Percentiles rank a stretch among this genome's conserved stretches.
Evolutionary conservation across 352 stramenopile genomes (phyloP).

Genomic region (Globisporangium spiculum): DNA sequence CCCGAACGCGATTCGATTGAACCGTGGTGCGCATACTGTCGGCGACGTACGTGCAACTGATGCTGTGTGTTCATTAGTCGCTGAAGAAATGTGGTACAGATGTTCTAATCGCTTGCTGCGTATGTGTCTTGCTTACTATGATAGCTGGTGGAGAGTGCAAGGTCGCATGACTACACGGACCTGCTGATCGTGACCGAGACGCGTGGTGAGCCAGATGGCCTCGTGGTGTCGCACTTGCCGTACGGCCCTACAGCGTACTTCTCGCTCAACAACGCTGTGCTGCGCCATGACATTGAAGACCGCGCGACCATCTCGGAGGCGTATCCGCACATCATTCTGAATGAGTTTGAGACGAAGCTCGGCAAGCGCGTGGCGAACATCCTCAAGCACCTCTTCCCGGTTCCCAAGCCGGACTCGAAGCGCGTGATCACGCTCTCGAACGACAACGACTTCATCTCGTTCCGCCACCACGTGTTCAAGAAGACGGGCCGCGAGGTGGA

Average conservation of each 20-base stretch:
- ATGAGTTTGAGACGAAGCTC: slow-evolving; percentile 95
- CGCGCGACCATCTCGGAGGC: slow-evolving; percentile 90
- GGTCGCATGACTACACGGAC: slow-evolving; percentile 97
- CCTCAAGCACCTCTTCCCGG: slow-evolving; percentile 98
- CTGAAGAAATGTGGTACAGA: not conserved
- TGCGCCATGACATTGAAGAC: slow-evolving; percentile 99
- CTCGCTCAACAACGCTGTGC: slow-evolving; percentile 94
- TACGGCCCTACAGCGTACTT: slow-evolving; percentile 99
- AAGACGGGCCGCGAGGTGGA: slow-evolving; percentile 91
- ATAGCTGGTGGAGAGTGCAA: slow-evolving; percentile 96
- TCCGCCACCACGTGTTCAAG: slow-evolving; percentile 99
- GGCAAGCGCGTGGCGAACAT: slow-evolving; percentile 96
- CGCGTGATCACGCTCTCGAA: slow-evolving; percentile 98
- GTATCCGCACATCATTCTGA: slow-evolving; percentile 96
- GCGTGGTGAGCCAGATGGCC: slow-evolving; percentile 96
- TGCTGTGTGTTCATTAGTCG: not conserved
- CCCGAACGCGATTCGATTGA: slow-evolving; percentile 97
- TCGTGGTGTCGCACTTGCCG: slow-evolving; percentile 98
- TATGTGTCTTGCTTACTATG: slow-evolving; percentile 23
- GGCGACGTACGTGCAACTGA: slow-evolving; percentile 51
- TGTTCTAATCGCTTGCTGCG: not conserved
- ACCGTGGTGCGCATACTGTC: slow-evolving; percentile 95
- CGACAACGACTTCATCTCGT: slow-evolving; percentile 98
- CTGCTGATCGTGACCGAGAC: slow-evolving; percentile 98
- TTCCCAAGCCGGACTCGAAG: slow-evolving; percentile 95